Evolutionary conservation across 1,284 basidiomycete species (phyloP).

Genomic region (Agroathelia rolfsii): DNA sequence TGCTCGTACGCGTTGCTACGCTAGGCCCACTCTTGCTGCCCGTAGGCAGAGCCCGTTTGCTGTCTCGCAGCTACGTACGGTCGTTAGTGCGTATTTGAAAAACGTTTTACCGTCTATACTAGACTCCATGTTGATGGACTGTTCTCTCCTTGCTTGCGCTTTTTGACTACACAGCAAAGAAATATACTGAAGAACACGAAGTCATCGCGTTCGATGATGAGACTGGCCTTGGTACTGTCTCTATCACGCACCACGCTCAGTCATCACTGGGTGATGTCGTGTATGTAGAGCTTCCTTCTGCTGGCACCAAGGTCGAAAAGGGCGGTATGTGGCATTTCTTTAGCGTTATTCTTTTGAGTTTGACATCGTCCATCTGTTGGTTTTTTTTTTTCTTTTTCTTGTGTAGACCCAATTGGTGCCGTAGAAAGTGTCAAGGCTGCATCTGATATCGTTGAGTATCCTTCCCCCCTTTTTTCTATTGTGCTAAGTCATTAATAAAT

Average conservation of each 20-base stretch:
- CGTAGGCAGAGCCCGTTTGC: constrained; percentile 8
- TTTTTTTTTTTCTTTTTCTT: neutral
- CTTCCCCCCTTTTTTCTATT: constrained; percentile 4
- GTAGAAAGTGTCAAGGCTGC: constrained; percentile 98
- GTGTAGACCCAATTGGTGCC: constrained; percentile 81
- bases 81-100: constrained; percentile 47
- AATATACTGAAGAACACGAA: constrained; percentile 89
- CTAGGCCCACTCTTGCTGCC: constrained; percentile 7
- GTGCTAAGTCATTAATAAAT: neutral
- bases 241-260: constrained; percentile 93
- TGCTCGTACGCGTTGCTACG: constrained; percentile 17
- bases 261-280: constrained; percentile 92
- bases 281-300: constrained; percentile 83
- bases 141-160: constrained; percentile 7
- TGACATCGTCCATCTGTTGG: constrained; percentile 6
- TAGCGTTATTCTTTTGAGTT: constrained; percentile 6
- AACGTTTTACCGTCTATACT: constrained; percentile 12
- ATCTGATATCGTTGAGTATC: constrained; percentile 75
- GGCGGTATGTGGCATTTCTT: constrained; percentile 54
- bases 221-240: constrained; percentile 75
- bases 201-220: constrained; percentile 74
- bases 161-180: constrained; percentile 46
- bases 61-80: constrained; percentile 23
- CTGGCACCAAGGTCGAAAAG: constrained; percentile 60
- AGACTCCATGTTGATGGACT: neutral